Evolutionary conservation across 2,329 filamentous ascomycete genomes (phyloP).

Genomic region (Gaeumannomyces tritici): DNA sequence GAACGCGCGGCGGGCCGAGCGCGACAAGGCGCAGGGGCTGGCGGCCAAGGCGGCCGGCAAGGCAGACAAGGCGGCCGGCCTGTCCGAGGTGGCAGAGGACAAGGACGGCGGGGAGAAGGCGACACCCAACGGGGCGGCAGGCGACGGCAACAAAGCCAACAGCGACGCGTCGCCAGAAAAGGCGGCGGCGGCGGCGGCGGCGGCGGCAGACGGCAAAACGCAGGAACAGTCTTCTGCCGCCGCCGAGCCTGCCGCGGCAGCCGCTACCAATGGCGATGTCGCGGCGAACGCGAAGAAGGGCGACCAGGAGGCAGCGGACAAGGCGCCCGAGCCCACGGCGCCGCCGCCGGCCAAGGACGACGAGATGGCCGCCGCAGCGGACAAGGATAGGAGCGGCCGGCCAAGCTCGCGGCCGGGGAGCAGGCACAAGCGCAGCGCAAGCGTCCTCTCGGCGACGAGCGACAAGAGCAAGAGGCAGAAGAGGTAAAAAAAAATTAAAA

Average conservation of each 20-base stretch:
- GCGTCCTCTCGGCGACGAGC: conserved; percentile 63
- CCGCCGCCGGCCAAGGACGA: conserved; percentile 12
- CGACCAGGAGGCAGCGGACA: background rate
- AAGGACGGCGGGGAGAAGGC: conserved; percentile 3
- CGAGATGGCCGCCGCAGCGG: conserved; percentile 15
- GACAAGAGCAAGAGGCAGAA: conserved; percentile 55
- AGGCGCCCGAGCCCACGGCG: background rate
- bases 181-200: background rate
- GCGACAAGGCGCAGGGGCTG: conserved; percentile 27
- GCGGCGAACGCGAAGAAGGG: conserved; percentile 13
- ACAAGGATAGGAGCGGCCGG: conserved; percentile 18
- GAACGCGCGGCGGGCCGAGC: conserved; percentile 45
- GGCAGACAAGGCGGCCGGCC: background rate
- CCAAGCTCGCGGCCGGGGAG: conserved; percentile 21
- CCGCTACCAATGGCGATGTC: conserved; percentile 4
- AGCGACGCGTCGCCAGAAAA: background rate
- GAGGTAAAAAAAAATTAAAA: too few relatives aligned
- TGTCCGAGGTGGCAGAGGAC: conserved; percentile 4
- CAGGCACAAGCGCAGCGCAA: conserved; percentile 71
- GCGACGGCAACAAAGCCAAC: too few relatives aligned
- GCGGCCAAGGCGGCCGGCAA: conserved; percentile 2
- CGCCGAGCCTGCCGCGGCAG: conserved; percentile 4
- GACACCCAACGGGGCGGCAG: background rate
- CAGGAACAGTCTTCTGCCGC: conserved; percentile 7
- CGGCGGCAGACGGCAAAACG: conserved; percentile 6